Evolutionary conservation across 2,329 filamentous ascomycete genomes (phyloP).

Genomic region (Colletotrichum abscissum): DNA sequence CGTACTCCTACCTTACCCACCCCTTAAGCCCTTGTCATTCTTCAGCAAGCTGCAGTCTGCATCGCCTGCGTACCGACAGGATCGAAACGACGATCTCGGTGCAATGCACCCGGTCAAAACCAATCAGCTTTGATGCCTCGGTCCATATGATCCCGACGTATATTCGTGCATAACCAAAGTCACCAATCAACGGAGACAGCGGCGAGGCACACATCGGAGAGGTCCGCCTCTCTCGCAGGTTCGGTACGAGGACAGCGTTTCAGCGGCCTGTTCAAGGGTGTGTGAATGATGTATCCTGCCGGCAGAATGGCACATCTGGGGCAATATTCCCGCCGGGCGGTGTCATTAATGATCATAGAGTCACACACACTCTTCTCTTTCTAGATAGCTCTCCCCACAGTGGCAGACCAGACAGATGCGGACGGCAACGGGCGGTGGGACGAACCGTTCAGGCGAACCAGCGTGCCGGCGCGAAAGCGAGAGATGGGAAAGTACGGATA

Average conservation of each 20-base stretch:
- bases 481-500: not conserved
- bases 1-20: not conserved
- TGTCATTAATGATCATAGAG: not conserved
- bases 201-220: not conserved
- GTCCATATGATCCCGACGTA: not conserved
- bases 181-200: not conserved
- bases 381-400: not conserved
- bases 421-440: not conserved
- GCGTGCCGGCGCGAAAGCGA: not conserved
- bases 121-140: not conserved
- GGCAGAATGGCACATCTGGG: not conserved
- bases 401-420: not conserved
- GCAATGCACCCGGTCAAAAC: not conserved
- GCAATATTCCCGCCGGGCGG: not conserved
- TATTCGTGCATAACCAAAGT: not conserved
- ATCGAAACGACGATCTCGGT: conserved; percentile 3
- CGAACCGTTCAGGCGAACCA: not conserved
- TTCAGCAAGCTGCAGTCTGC: not conserved
- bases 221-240: not conserved
- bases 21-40: not conserved
- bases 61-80: not conserved
- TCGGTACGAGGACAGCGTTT: not conserved
- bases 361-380: not conserved
- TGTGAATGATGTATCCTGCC: not conserved
- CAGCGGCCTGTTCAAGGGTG: not conserved